Base-by-base conservation (phyloP, 495 filamentous ascomycete genomes). In the Aspergillus baeticus region DNA sequence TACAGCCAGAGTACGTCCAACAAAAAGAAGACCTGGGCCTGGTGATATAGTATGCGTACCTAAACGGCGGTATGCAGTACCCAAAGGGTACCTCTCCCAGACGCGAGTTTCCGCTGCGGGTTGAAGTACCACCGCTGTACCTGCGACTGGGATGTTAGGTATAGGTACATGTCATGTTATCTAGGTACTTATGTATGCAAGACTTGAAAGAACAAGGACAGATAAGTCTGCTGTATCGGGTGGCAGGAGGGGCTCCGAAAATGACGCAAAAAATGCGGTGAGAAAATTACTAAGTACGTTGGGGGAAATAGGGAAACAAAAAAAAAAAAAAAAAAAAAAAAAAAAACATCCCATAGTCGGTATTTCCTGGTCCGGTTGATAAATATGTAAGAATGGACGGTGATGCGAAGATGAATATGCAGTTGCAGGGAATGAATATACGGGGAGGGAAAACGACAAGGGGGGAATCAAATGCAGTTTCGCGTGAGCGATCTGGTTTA, bases 221-320 rank as follows among this genome's bases (percentile, higher is more conserved):
- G 36, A 34, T 35, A 45, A 34, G n/a, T 48, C 45, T 15, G 23
- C 10, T 11, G n/a, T 20, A 11, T 38, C 18, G 36, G 17, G 26
- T 11, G 17, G 44, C 33, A 31, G 13, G 14, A 23, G 37, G 7
- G 49, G 29, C 46, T 39, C 52, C 45, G 21, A 56, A 58, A 59
- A 55, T 56, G 44, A 50, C 52, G 41, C 33, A 62, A 55, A 59
- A 57, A 34, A 58, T 44, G 57, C 55, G 59, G 58, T 61, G 61
- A 69, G 65, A 61, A 61, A 51, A 45, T 37, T 37, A 21, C 1
- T 23, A 29, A 38, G 18, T 13, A 36, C 26, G 26, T 29, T 29
- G 50, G 29, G 46, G 18, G 48, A 64, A 61, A 43, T 15, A 37
- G 36, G 21, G 53, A 45, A 18, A 46, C 54, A 53, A 60, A 60